phyloP scores from a whole-genome alignment of 768 basidiomycete genomes.

The Collybia mongolica region DNA sequence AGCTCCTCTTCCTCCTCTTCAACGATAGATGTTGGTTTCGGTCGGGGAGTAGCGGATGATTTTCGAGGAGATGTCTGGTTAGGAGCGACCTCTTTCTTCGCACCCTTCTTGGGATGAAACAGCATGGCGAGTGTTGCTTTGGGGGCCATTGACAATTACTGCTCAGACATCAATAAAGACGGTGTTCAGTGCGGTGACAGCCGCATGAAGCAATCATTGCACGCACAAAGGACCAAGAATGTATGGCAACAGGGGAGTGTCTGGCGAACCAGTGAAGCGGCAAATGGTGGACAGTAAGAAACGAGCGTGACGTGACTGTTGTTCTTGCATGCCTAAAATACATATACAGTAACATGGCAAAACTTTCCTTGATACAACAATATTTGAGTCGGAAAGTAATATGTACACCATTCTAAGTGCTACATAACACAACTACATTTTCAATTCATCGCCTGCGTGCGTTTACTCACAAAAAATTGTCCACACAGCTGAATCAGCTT shows the following conservation, averaged over 20 bases:
- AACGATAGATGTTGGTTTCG: slow-evolving; percentile 31
- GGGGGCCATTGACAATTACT: slow-evolving; percentile 35
- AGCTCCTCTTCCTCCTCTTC: slow-evolving; percentile 48
- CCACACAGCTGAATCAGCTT: neutral
- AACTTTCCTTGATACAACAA: neutral
- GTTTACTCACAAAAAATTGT: neutral
- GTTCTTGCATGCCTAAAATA: no score
- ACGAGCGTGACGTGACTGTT: no score
- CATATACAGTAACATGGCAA: no score
- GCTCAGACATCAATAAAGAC: slow-evolving; percentile 11
- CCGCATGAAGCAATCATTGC: slow-evolving; percentile 11
- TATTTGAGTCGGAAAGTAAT: slow-evolving; percentile 8
- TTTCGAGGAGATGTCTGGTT: slow-evolving; percentile 32
- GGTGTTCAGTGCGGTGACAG: slow-evolving; percentile 5
- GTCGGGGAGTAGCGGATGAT: slow-evolving; percentile 37
- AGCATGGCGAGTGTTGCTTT: slow-evolving; percentile 46
- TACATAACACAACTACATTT: no score
- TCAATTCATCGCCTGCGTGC: no score
- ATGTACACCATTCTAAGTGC: slow-evolving; percentile 2
- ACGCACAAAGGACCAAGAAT: slow-evolving; percentile 8
- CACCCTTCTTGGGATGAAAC: slow-evolving; percentile 69
- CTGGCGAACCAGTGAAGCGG: no score
- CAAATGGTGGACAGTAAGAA: no score
- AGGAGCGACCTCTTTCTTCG: slow-evolving; percentile 29
- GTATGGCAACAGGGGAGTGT: no score